These are phyloP conservation scores for Herpetospermum pedunculosum DNA, from an alignment of 306 rosid species.

Conservation along the genomic window DNA sequence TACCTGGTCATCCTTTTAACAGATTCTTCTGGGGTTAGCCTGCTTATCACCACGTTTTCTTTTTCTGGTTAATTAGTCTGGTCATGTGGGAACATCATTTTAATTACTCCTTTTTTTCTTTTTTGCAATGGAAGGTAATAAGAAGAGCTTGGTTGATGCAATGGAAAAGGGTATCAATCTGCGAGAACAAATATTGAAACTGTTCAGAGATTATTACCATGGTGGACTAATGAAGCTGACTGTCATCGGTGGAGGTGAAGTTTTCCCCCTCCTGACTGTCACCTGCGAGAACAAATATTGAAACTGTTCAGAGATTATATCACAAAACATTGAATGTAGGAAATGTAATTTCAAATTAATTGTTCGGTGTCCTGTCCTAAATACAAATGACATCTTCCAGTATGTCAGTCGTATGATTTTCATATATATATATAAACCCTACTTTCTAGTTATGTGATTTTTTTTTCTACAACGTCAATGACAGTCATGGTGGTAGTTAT, in stretches of 20 bases:
- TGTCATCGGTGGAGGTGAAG: conserved; percentile 94
- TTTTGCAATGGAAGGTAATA: conserved; percentile 53
- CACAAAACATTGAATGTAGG: not conserved
- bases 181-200: conserved; percentile 59
- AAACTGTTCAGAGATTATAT: no score
- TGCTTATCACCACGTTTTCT: conserved; percentile 11
- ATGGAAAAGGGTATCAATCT: conserved; percentile 80
- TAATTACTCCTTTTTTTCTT: conserved; percentile 10
- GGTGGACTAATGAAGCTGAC: conserved; percentile 98
- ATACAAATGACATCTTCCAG: not conserved
- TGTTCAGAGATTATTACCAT: conserved; percentile 65
- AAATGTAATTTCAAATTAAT: not conserved
- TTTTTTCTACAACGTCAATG: not conserved
- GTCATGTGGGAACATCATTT: conserved; percentile 7
- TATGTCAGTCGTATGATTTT: not conserved
- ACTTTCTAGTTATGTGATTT: not conserved
- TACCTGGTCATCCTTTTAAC: conserved; percentile 68
- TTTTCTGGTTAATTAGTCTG: conserved; percentile 14
- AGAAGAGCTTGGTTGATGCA: conserved; percentile 88
- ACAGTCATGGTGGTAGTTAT: not conserved
- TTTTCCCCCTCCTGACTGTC: no score
- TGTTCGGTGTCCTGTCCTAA: not conserved
- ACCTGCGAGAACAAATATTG: no score
- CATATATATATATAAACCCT: not conserved
- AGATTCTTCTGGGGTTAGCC: conserved; percentile 75